Conservation (phyloP, 495 filamentous ascomycete genomes). For the Penicillium maclennaniae region DNA sequence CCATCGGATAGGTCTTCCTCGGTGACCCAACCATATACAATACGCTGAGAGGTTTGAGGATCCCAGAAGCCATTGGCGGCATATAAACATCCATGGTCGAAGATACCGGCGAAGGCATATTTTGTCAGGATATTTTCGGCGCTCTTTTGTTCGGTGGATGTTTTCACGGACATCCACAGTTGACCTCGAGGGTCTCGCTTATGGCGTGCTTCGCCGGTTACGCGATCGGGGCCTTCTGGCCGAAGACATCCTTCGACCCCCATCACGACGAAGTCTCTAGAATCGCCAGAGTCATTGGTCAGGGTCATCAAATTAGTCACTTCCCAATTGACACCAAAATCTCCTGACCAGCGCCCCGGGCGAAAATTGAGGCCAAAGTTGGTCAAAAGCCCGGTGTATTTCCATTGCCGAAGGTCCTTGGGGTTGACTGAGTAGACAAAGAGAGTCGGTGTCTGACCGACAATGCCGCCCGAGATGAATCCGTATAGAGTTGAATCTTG, state of each 20-base stretch:
- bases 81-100: constrained; percentile 38
- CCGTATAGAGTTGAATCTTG: constrained; percentile 38
- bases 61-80: constrained; percentile 41
- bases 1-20: constrained; percentile 38
- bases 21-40: constrained; percentile 37
- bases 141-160: neutral
- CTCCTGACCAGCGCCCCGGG: constrained; percentile 44
- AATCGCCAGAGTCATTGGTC: constrained; percentile 26
- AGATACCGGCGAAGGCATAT: constrained; percentile 30
- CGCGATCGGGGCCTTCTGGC: neutral
- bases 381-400: constrained; percentile 47
- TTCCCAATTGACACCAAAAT: constrained; percentile 57
- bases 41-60: constrained; percentile 21
- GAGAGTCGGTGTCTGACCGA: constrained; percentile 41
- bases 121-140: constrained; percentile 13
- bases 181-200: constrained; percentile 28
- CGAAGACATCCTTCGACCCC: constrained; percentile 43
- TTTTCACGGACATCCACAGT: constrained; percentile 34
- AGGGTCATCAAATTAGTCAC: constrained; percentile 50
- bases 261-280: constrained; percentile 48
- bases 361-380: constrained; percentile 41
- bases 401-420: constrained; percentile 47
- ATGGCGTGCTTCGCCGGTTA: constrained; percentile 10
- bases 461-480: constrained; percentile 51
- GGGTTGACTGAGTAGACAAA: constrained; percentile 51